phyloP scores from a whole-genome alignment of 1,284 basidiomycete species.

The Cryptococcus floricola region DNA sequence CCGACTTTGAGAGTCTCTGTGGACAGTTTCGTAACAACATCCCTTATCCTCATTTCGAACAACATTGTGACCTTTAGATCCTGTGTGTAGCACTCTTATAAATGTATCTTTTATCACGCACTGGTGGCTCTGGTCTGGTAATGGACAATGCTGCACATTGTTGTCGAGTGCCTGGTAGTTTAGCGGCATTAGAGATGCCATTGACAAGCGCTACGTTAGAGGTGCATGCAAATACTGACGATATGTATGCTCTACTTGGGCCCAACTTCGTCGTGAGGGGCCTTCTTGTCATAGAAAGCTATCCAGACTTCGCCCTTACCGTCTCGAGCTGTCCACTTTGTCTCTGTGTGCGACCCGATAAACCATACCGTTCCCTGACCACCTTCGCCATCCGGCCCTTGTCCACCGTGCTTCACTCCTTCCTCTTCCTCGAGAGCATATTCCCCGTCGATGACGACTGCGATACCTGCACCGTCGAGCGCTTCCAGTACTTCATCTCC shows the following conservation, averaged over 20 bases:
- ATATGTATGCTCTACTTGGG: conserved; percentile 7
- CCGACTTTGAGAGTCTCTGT: no score
- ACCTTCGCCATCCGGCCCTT: conserved; percentile 1
- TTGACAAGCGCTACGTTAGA: no score
- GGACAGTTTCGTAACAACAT: no score
- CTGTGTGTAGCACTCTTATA: no score
- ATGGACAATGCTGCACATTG: no score
- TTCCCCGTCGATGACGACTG: conserved; percentile 19
- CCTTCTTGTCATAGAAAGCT: conserved; percentile 34
- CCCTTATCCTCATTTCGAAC: no score
- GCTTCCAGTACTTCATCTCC: conserved; percentile 20
- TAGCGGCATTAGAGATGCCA: no score
- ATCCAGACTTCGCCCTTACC: conserved; percentile 29
- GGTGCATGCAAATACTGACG: background rate
- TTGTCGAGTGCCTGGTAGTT: no score
- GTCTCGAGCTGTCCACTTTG: conserved; percentile 13
- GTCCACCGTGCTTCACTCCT: background rate
- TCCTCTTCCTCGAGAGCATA: conserved; percentile 7
- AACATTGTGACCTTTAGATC: no score
- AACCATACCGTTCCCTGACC: conserved; percentile 29
- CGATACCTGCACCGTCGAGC: conserved; percentile 28
- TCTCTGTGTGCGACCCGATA: conserved; percentile 24
- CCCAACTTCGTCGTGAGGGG: conserved; percentile 17
- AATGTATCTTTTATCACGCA: no score
- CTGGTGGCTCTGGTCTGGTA: no score